phyloP scores from a whole-genome alignment of 169 alveolate genomes.

The Cryptosporidium sp. region DNA sequence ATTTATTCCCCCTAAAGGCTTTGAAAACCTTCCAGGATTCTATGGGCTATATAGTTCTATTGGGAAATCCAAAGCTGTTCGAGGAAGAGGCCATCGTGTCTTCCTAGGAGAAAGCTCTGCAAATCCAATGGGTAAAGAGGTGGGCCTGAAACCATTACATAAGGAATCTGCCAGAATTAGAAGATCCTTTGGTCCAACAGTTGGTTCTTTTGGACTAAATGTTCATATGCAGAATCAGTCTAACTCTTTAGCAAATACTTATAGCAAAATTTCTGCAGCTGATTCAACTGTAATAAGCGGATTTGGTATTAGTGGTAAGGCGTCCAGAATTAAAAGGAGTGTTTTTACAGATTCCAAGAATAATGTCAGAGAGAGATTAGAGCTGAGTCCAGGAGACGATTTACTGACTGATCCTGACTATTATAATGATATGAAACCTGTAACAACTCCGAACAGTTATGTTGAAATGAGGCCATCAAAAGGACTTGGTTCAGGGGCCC shows the following conservation, averaged over 20 bases:
- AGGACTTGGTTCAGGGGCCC: conserved; percentile 55
- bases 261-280: neutral
- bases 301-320: neutral
- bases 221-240: conserved; percentile 5
- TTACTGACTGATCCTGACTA: conserved; percentile 46
- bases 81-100: conserved; percentile 36
- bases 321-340: neutral
- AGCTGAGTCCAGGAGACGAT: conserved; percentile 46
- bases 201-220: conserved; percentile 45
- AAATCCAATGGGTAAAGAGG: conserved; percentile 53
- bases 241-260: neutral
- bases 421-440: neutral
- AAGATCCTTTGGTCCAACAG: conserved; percentile 17
- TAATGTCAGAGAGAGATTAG: conserved; percentile 11
- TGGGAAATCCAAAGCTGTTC: conserved; percentile 36
- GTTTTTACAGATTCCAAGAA: neutral
- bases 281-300: neutral
- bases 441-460: neutral
- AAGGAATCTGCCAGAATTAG: conserved; percentile 56
- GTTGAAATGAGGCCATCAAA: conserved; percentile 39
- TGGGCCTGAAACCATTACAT: conserved; percentile 35
- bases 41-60: neutral
- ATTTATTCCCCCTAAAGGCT: conserved; percentile 24
- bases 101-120: conserved; percentile 43
- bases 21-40: conserved; percentile 50